Evolutionary conservation across 495 filamentous ascomycete genomes (phyloP), one percentile per base, ranked within the genome.

Genomic region (Pseudotulostoma volvatum): DNA sequence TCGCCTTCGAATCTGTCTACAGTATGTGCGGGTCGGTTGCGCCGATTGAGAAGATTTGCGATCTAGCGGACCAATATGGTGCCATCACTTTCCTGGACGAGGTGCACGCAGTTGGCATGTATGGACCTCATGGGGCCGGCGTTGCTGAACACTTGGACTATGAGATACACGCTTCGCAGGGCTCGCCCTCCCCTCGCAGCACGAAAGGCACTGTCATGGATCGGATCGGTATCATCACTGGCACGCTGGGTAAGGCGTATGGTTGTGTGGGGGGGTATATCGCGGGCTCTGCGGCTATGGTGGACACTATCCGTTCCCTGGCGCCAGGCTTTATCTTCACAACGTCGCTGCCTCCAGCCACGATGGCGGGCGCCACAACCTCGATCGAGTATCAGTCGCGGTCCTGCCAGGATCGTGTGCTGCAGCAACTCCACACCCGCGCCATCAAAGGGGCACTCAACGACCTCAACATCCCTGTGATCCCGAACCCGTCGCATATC

Each of bases 311-410:
- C 46, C 83, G 90, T 43, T 96, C 90, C 1, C 76, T 96, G 14
- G 90, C 90, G 0, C 87, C 90, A 0, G 90, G 90, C 17, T 97
- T 97, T 64, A 97, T 97, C 63, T 97, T 97, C 68, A 97, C 90
- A 14, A 96, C 92, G 3, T 90, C 87, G 2, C 73, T 97, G 28
- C 90, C 90, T 0, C 90, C 90, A 0, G 85, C 92, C 13, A 90
- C 84, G 23, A 97, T 97, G 90, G 87, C 90, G 16, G 90, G 90
- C 37, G 92, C 92, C 18, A 71, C 78, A 49, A 66, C 84, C 3
- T 86, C 90, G 23, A 97, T 97, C 46, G 81, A 93, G 48, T 93
- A 95, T 54, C 90, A 96, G 54, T 73, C 79, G 56, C 58, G 60
- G 25, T 74, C 85, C 59, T 68, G 78, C 38, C 81, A 81, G 34